These are phyloP conservation scores for Chrysanthemum makinoi DNA, from an alignment of 129 eudicot species.

Conservation along the genomic window DNA sequence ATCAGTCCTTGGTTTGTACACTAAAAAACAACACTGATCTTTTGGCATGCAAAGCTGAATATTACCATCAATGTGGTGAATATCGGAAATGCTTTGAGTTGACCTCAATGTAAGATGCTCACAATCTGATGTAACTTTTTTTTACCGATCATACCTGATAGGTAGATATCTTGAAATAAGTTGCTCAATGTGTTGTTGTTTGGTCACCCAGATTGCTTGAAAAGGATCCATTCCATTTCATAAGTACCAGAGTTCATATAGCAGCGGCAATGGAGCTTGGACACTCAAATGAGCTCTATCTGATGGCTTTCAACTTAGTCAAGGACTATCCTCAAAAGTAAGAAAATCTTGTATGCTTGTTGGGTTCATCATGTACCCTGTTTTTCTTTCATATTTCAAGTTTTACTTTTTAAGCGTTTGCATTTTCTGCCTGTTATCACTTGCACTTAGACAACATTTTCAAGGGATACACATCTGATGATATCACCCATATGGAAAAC, in stretches of 20 bases:
- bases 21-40: constrained; percentile 92
- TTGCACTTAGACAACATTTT: too few species aligned
- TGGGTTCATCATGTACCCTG: too few species aligned
- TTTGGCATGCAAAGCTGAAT: constrained; percentile 95
- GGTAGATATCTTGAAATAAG: not conserved
- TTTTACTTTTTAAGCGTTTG: too few species aligned
- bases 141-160: not conserved
- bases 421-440: too few species aligned
- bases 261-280: constrained; percentile 99
- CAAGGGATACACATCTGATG: too few species aligned
- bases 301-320: constrained; percentile 92
- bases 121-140: not conserved
- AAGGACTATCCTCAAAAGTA: constrained; percentile 29
- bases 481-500: too few species aligned
- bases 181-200: constrained; percentile 3
- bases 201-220: constrained; percentile 73
- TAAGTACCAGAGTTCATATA: constrained; percentile 87
- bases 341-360: too few species aligned
- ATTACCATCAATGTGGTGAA: constrained; percentile 96
- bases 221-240: constrained; percentile 92
- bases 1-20: constrained; percentile 51
- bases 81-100: constrained; percentile 94
- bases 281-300: constrained; percentile 94
- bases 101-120: constrained; percentile 70
- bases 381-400: too few species aligned